phyloP scores from a whole-genome alignment of 345 rosid species.

The Aegle marmelos region DNA sequence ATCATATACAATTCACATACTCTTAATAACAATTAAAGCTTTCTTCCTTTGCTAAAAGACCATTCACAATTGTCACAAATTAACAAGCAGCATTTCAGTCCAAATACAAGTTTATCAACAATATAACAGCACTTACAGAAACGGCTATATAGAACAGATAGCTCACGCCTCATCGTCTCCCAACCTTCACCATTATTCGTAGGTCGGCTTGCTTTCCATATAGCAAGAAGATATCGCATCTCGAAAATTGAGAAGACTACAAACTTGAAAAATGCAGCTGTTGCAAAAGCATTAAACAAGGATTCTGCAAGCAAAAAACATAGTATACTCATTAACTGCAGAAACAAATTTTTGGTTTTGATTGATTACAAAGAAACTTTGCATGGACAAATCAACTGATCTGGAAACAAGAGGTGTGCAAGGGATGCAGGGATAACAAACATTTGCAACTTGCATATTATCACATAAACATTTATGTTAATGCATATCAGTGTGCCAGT shows the following conservation, averaged over 20 bases:
- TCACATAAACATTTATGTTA: neutral
- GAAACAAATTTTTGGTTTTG: constrained; percentile 1
- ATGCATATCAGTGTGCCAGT: neutral
- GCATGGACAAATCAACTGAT: neutral
- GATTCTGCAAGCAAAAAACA: constrained; percentile 62
- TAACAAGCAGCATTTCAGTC: neutral
- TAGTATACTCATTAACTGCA: constrained; percentile 17
- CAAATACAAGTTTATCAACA: neutral
- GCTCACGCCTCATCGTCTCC: constrained; percentile 97
- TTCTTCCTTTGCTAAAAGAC: neutral
- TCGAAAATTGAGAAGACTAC: constrained; percentile 97
- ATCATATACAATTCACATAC: neutral
- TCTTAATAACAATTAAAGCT: neutral
- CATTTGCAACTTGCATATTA: neutral
- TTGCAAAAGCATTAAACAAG: constrained; percentile 95
- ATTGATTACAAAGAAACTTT: constrained; percentile 1
- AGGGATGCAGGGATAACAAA: neutral
- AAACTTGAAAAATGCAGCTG: constrained; percentile 98
- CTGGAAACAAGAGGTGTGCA: neutral
- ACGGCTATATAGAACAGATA: constrained; percentile 90
- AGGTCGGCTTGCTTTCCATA: constrained; percentile 97
- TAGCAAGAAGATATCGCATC: constrained; percentile 96
- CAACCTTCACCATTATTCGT: constrained; percentile 92
- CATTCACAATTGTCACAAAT: neutral
- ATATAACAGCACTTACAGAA: constrained; percentile 68